These are phyloP conservation scores for Penicillium lagena DNA, from an alignment of 495 filamentous ascomycete species.

Conservation along the genomic window DNA sequence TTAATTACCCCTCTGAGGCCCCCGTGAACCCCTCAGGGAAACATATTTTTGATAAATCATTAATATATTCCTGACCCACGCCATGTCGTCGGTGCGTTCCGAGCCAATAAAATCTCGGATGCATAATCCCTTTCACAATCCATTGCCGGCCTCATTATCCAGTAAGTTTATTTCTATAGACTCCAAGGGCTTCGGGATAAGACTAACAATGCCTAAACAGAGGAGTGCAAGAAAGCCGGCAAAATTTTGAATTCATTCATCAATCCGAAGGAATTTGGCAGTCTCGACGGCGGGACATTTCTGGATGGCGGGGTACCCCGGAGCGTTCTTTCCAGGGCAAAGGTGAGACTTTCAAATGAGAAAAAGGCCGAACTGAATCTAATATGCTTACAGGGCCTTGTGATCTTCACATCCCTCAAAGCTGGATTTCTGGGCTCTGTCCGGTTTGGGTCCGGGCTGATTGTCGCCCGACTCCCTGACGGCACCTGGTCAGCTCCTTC, in stretches of 20 bases:
- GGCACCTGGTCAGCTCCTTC: conserved; percentile 85
- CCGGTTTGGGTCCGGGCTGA: conserved; percentile 80
- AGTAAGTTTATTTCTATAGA: conserved; percentile 29
- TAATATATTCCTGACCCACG: too few relatives aligned
- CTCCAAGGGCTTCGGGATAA: not conserved
- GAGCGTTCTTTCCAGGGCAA: conserved; percentile 75
- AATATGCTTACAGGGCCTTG: conserved; percentile 58
- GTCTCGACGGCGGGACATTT: too few relatives aligned
- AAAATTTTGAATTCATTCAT: conserved; percentile 87
- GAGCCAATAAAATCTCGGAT: not conserved
- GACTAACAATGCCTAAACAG: conserved; percentile 21
- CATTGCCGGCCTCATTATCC: conserved; percentile 49
- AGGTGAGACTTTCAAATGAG: conserved; percentile 44
- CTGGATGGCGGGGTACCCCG: conserved; percentile 64
- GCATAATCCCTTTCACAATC: conserved; percentile 34
- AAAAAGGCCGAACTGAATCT: not conserved
- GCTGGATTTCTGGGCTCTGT: conserved; percentile 82
- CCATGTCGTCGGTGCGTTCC: too few relatives aligned
- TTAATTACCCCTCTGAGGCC: too few relatives aligned
- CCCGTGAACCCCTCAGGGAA: too few relatives aligned
- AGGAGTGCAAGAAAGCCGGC: conserved; percentile 74
- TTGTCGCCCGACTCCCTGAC: conserved; percentile 77
- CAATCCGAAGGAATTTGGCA: conserved; percentile 52
- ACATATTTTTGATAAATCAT: too few relatives aligned
- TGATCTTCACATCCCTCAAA: conserved; percentile 83